These are phyloP conservation scores for Clohesyomyces aquaticus DNA, from an alignment of 495 filamentous ascomycete species.

Conservation along the genomic window DNA sequence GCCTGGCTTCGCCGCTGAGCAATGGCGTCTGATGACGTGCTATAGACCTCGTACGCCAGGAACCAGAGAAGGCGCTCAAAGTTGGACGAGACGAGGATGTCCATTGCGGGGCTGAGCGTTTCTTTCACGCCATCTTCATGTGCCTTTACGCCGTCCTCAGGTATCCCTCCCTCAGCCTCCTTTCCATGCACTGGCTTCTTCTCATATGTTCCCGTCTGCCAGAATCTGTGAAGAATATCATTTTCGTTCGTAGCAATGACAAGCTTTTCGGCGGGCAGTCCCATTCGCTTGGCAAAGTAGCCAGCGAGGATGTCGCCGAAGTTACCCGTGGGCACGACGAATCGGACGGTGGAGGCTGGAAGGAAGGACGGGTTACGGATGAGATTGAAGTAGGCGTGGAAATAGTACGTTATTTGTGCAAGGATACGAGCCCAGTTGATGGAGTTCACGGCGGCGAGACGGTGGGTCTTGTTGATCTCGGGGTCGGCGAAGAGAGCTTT, in stretches of 20 bases:
- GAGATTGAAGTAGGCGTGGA: constrained; percentile 84
- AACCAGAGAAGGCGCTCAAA: constrained; percentile 98
- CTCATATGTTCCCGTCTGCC: constrained; percentile 78
- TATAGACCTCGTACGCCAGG: constrained; percentile 68
- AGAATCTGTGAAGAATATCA: constrained; percentile 82
- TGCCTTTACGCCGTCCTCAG: constrained; percentile 65
- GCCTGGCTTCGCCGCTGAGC: constrained; percentile 52
- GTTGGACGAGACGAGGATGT: constrained; percentile 92
- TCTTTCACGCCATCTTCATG: constrained; percentile 76
- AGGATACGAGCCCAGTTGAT: constrained; percentile 92
- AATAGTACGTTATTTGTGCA: constrained; percentile 93
- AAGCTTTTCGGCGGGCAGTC: constrained; percentile 80
- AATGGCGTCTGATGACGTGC: constrained; percentile 33
- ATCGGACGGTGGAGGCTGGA: constrained; percentile 63
- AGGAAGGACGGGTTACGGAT: constrained; percentile 56
- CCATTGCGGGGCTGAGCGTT: constrained; percentile 91
- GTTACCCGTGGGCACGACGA: constrained; percentile 88
- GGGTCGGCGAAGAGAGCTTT: constrained; percentile 89
- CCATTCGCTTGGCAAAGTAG: constrained; percentile 90
- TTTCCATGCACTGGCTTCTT: constrained; percentile 65
- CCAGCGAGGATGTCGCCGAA: constrained; percentile 96
- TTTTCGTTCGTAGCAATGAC: constrained; percentile 91
- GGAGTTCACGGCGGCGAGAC: constrained; percentile 84
- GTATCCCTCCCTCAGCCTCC: constrained; percentile 60
- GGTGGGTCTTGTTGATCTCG: constrained; percentile 69